A percentile compares a stretch with the other conserved stretches of the same genome.
These are phyloP conservation scores for Lodderomyces beijingensis DNA, from an alignment of 1,139 yeast genomes.

Conservation along the genomic window DNA sequence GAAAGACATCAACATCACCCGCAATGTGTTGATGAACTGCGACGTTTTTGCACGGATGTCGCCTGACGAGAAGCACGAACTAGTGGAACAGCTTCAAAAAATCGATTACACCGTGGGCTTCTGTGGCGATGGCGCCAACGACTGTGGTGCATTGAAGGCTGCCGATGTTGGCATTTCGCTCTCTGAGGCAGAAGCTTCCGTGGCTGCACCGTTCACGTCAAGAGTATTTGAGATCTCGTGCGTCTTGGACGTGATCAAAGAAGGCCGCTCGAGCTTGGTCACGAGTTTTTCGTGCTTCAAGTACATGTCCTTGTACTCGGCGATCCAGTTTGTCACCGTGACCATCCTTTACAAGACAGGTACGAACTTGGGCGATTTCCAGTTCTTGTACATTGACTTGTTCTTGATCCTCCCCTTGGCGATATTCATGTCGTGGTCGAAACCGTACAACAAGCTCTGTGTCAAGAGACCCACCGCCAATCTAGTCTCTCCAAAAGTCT, in stretches of 20 bases:
- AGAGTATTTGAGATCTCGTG: slow-evolving; percentile 87
- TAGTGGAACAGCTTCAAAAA: slow-evolving; percentile 80
- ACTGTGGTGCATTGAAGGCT: slow-evolving; percentile 96
- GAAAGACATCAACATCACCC: slow-evolving; percentile 37
- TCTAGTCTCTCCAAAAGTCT: slow-evolving; percentile 80
- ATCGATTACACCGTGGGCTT: slow-evolving; percentile 92
- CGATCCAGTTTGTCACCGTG: slow-evolving; percentile 89
- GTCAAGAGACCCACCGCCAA: slow-evolving; percentile 90
- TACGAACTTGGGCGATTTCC: slow-evolving; percentile 95
- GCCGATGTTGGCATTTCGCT: slow-evolving; percentile 96
- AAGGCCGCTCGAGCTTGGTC: slow-evolving; percentile 91
- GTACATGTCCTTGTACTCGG: slow-evolving; percentile 95
- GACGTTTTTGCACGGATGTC: slow-evolving; percentile 94
- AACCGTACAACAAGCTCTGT: slow-evolving; percentile 60
- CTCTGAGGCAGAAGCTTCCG: slow-evolving; percentile 97
- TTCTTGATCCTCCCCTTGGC: slow-evolving; percentile 90
- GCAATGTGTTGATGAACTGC: slow-evolving; percentile 66
- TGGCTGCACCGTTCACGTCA: slow-evolving; percentile 97
- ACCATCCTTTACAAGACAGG: slow-evolving; percentile 83
- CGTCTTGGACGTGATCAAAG: slow-evolving; percentile 83
- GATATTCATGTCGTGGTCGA: slow-evolving; percentile 95
- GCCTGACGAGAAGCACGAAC: slow-evolving; percentile 96
- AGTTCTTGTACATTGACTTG: slow-evolving; percentile 88
- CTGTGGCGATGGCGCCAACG: slow-evolving; percentile 98
- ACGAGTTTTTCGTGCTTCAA: slow-evolving; percentile 96